These are phyloP conservation scores for Phellopilus nigrolimitatus DNA, from an alignment of 1,284 basidiomycete species.

Conservation along the genomic window DNA sequence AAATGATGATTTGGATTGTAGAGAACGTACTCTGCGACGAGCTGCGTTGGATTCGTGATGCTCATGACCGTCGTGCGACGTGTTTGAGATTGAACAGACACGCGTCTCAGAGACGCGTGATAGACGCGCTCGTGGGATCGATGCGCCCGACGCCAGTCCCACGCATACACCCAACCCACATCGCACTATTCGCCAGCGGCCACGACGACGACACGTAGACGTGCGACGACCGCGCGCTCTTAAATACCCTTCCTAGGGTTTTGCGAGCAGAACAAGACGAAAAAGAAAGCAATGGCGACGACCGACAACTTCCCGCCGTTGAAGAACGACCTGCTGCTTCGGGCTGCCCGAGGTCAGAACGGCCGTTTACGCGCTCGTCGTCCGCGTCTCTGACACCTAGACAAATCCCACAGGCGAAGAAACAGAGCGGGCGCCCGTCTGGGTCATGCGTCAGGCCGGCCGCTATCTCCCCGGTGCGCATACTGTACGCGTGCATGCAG, in stretches of 20 bases:
- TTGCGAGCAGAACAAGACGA: neutral
- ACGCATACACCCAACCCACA: slow-evolving; percentile 8
- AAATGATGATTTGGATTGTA: neutral
- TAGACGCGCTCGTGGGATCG: slow-evolving; percentile 3
- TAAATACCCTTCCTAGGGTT: neutral
- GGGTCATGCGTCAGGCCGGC: slow-evolving; percentile 99
- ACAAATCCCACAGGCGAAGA: slow-evolving; percentile 59
- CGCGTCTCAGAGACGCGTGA: neutral
- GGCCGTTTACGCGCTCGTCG: neutral
- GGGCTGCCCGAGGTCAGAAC: slow-evolving; percentile 74
- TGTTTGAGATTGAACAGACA: neutral
- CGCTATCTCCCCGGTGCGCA: slow-evolving; percentile 83
- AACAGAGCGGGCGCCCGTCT: slow-evolving; percentile 91
- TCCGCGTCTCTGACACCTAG: slow-evolving; percentile 3
- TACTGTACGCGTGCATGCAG: no score
- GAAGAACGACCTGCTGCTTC: slow-evolving; percentile 85
- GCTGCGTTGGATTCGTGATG: slow-evolving; percentile 49
- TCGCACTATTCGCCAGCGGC: slow-evolving; percentile 4
- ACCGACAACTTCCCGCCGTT: slow-evolving; percentile 70
- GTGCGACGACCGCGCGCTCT: slow-evolving; percentile 3
- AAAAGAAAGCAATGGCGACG: no score
- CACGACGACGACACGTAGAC: slow-evolving; percentile 13
- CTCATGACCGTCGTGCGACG: slow-evolving; percentile 26
- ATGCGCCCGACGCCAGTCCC: neutral
- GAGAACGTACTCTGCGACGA: slow-evolving; percentile 53